Base-by-base conservation (phyloP, 257 asterid genomes). In the Jacaranda mimosifolia region DNA sequence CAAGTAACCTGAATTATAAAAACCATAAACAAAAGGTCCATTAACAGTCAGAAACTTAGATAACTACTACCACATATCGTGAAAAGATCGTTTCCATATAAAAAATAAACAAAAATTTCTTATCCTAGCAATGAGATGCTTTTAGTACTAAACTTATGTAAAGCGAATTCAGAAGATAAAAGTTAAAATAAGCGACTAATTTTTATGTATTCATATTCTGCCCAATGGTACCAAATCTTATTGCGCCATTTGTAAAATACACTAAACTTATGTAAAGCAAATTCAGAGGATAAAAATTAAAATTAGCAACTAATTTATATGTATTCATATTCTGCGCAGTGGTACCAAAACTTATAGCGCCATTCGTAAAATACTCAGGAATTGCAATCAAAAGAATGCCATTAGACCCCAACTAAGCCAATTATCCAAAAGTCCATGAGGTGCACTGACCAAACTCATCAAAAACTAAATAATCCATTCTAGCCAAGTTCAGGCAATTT, bases 331-430 rank as follows among this genome's bases (percentile, higher is more conserved):
- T 60, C 35, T 43, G 17, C 45, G 12, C 36, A 9, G 12, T 5
- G 74, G 26, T 3, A 48, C 58, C 42, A 45, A 3, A 68, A 48
- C 12, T 5, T 40, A 70, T n/a, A 38, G 51, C 14, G 6, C 7
- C 70, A 39, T 17, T 7, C 6, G 38, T 68, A 52, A 13, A 9
- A 68, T 19, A 45, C 10, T 11, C 73, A 45, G 10, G 19, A 45
- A 3, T 13, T 32, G 63, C 62, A 48, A 69, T n/a, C 13, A 4
- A 12, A 21, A 4, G 9, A 11, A 49, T 21, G 26, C 46, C 4
- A 49, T 35, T 26, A 69, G 19, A 49, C 74, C 40, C 14, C 56
- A 21, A 67, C 74, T n/a, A 45, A 68, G 40, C 17, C 73, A 66
- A 40, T 43, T 4, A 65, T 63, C 70, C 3, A 39, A 12, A n/a